Conservation (phyloP, 768 basidiomycete genomes). For the Suillus ampliporus region DNA sequence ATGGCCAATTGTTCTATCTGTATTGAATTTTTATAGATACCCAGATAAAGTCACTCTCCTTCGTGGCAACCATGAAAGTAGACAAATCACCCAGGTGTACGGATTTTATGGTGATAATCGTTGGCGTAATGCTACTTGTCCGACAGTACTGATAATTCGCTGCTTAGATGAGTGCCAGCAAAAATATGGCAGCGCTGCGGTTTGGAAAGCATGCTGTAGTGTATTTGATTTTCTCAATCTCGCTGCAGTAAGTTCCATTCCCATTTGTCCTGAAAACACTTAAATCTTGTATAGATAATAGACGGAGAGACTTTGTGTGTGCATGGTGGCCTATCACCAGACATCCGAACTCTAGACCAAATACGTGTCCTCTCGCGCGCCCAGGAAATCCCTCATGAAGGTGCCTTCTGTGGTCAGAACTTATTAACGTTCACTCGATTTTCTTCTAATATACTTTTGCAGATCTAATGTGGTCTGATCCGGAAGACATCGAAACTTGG, state of each 20-base stretch:
- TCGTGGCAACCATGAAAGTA: conserved; percentile 94
- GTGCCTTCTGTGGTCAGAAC: conserved; percentile 88
- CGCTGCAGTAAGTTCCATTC: conserved; percentile 70
- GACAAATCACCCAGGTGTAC: conserved; percentile 98
- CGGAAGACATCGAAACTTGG: conserved; percentile 95
- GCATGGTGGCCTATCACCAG: conserved; percentile 95
- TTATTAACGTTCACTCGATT: neutral
- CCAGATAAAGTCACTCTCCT: conserved; percentile 92
- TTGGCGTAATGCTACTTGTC: neutral
- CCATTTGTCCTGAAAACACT: neutral
- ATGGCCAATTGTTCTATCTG: conserved; percentile 7
- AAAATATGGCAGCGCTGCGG: conserved; percentile 93
- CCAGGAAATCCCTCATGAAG: conserved; percentile 99
- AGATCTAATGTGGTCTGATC: conserved; percentile 99
- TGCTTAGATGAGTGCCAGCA: conserved; percentile 91
- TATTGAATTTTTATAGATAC: conserved; percentile 57
- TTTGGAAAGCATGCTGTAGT: conserved; percentile 97
- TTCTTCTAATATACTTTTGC: neutral
- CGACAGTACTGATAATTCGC: neutral
- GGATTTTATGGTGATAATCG: conserved; percentile 88
- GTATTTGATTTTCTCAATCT: conserved; percentile 97
- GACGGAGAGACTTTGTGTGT: conserved; percentile 93
- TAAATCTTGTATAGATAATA: conserved; percentile 69
- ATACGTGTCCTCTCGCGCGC: conserved; percentile 90
- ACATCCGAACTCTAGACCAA: conserved; percentile 94